Base-by-base conservation (phyloP, 2,329 filamentous ascomycete genomes). In the Rutstroemia sp. region DNA sequence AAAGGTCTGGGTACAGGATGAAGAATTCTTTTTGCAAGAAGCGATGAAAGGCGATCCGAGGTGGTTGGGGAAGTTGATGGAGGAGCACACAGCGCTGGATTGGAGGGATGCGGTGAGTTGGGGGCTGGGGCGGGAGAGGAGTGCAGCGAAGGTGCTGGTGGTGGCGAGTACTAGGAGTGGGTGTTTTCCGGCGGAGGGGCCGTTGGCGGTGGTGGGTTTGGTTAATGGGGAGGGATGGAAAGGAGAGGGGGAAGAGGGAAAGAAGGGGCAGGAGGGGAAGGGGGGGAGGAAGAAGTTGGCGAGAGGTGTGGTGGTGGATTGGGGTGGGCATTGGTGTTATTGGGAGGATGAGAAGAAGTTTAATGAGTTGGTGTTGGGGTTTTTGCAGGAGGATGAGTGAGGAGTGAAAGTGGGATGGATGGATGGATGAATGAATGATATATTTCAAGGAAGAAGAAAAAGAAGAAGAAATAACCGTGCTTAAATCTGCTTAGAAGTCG, bases 271-370 rank as follows among this genome's bases (percentile, higher is more conserved):
- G 14, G 9, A 16, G 12, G 2, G 21, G 2, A 19, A 9, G 7
- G 56, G 52, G 21, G 37, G 16, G 5, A 62, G 38, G n/a, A 21
- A 45, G 8, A 23, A 23, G 19, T 45, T 45, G 41, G 66, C 65
- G n/a, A 58, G 39, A 12, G 67, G 67, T 2, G 52, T 63, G 12
- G 61, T 63, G 9, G 66, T 66, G 12, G 56, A 62, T 42, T 69
- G 67, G 63, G 68, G 68, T 30, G 68, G 68, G 1, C 68, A 70
- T 62, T 70, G 68, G 68, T 65, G 66, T 52, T 70, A 69, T 53
- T 70, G 66, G 65, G 68, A 69, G 56, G 57, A 66, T 54, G 61
- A 63, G 14, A 59, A 57, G 55, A 62, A 46, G 48, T 69, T 69
- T 55, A 58, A 65, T 49, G 52, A 54, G 21, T 41, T 69, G 19